Base-by-base conservation (phyloP, 768 basidiomycete species). In the Trametopsis cervina region DNA sequence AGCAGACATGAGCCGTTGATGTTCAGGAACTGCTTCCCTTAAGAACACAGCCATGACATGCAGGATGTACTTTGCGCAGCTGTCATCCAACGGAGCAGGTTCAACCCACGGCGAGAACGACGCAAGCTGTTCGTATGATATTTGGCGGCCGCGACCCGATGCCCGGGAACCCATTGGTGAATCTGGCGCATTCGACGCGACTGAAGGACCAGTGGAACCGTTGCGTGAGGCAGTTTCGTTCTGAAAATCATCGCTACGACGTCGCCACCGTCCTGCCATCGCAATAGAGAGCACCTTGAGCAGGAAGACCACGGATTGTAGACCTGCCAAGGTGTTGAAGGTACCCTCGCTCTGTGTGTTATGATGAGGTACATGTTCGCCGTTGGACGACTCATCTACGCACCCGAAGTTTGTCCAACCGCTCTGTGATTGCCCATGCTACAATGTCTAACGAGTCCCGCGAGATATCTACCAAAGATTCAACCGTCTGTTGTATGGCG, bases 251-350 rank as follows among this genome's bases (percentile, higher is more conserved):
- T 73, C 69, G 4, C 70, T 60, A 42, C 70, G 67, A n/a, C 69
- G 37, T 27, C 68, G 72, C 85, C 86, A 91, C 25, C 87, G 80
- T 13, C 85, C 81, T 4, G 86, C 79, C 75, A 94, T 80, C 40
- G 83, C 79, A 38, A 85, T 72, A 0, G 84, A 75, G 11, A 95
- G 65, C 20, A 93, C 81, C 66, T 93, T 90, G 57, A 93, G 73
- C 33, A 94, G 67, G 56, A 89, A 89, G 1, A 94, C 71, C 61
- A 93, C 88, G 0, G 91, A 93, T 60, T 94, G 90, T 3, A 92
- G 74, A 37, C 84, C 76, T 47, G 90, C 85, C 15, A 88, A 70
- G 2, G 81, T 70, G 48, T 76, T 67, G 46, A 71, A 68, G 1
- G 77, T 79, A 21, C 71, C 66, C 12, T 65, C 53, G 57, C 80